Conservation (phyloP, 768 basidiomycete species). For the Sporobolomyces phaffii region DNA sequence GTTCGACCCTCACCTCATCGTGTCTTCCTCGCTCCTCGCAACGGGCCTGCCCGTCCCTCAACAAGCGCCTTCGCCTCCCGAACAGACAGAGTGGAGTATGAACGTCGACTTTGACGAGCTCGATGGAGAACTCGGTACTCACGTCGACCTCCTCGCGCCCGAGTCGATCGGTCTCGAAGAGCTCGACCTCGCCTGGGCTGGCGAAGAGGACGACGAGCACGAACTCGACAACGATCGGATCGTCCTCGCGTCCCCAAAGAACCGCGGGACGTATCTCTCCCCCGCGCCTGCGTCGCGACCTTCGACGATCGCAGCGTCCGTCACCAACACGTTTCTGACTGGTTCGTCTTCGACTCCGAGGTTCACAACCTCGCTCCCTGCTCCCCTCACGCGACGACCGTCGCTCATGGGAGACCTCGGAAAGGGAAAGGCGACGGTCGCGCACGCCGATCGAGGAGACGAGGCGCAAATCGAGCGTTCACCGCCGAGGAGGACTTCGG, state of each 20-base stretch:
- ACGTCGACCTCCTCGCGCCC: conserved; percentile 31
- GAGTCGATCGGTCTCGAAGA: conserved; percentile 34
- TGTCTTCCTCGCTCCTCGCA: conserved; percentile 27
- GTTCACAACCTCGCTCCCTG: not conserved
- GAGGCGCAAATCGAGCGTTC: not conserved
- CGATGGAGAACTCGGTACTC: conserved; percentile 23
- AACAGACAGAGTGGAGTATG: conserved; percentile 32
- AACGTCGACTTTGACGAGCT: conserved; percentile 36
- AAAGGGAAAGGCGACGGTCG: conserved; percentile 3
- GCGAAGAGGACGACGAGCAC: conserved; percentile 13
- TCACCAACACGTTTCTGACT: conserved; percentile 10
- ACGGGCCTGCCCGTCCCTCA: conserved; percentile 36
- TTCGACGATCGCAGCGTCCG: no score
- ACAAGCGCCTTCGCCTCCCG: conserved; percentile 29
- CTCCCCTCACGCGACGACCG: not conserved
- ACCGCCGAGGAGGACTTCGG: not conserved
- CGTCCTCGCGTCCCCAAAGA: conserved; percentile 1
- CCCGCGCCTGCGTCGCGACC: no score
- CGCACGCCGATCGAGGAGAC: not conserved
- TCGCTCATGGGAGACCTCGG: conserved; percentile 1
- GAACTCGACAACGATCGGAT: not conserved
- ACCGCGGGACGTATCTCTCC: not conserved
- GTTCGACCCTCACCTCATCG: conserved; percentile 33
- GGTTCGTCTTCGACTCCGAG: conserved; percentile 6
- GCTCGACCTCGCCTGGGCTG: conserved; percentile 37